phyloP scores from a whole-genome alignment of 1,139 yeast species.

The Meyerozyma smithsonii region DNA sequence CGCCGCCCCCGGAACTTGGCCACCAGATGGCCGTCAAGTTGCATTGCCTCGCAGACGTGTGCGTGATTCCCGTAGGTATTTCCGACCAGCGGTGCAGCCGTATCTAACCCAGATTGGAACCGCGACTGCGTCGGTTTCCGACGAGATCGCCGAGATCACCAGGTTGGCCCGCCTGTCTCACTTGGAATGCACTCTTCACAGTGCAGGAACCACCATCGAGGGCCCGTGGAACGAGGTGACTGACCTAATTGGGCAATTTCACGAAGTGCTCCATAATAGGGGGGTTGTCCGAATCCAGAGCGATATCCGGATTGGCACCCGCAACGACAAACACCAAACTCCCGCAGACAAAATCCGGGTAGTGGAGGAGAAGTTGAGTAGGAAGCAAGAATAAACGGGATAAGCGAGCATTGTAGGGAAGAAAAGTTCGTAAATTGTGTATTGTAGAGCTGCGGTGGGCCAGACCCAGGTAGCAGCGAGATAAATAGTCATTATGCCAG shows the following conservation, averaged over 20 bases:
- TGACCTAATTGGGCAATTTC: conserved; percentile 74
- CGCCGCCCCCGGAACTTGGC: background rate
- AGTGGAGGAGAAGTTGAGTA: conserved; percentile 53
- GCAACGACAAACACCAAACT: conserved; percentile 61
- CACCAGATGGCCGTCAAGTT: conserved; percentile 36
- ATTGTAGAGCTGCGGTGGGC: too few relatives aligned
- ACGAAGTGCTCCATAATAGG: conserved; percentile 59
- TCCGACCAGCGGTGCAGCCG: background rate
- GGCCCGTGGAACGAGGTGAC: conserved; percentile 93
- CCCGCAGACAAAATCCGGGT: conserved; percentile 63
- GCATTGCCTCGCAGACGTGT: conserved; percentile 75
- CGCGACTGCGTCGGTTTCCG: conserved; percentile 69
- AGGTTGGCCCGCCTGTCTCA: conserved; percentile 55
- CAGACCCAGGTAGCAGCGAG: too few relatives aligned
- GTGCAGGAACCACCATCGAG: conserved; percentile 87
- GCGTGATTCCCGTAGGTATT: conserved; percentile 64
- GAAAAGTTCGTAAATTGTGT: too few relatives aligned
- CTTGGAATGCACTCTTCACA: conserved; percentile 66
- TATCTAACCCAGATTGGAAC: conserved; percentile 63
- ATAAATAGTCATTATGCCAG: background rate
- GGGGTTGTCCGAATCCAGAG: conserved; percentile 79
- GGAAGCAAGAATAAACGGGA: too few relatives aligned
- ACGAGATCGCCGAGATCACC: conserved; percentile 69
- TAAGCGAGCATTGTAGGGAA: too few relatives aligned
- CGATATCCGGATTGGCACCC: conserved; percentile 82